Conservation (phyloP, 768 basidiomycete species). For the Lepiota venenata region DNA sequence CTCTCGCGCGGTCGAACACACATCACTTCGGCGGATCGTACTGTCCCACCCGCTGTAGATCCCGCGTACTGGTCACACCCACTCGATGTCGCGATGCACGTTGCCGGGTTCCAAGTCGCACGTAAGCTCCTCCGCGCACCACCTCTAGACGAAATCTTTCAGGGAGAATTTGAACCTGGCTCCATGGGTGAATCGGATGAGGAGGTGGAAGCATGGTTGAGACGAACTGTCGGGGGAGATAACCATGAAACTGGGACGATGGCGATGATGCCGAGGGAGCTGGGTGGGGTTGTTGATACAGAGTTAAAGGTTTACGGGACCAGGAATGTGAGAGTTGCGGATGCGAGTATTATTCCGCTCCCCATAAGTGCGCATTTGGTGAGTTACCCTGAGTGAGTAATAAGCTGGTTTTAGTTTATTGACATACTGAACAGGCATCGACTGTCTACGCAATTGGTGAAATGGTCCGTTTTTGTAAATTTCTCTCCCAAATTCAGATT, state of each 20-base stretch:
- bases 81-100: conserved; percentile 27
- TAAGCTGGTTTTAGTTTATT: neutral
- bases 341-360: conserved; percentile 31
- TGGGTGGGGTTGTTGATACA: conserved; percentile 36
- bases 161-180: conserved; percentile 30
- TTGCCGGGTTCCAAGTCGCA: conserved; percentile 27
- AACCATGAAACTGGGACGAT: conserved; percentile 34
- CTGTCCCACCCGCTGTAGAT: conserved; percentile 42
- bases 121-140: conserved; percentile 24
- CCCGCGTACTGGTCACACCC: conserved; percentile 40
- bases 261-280: conserved; percentile 35
- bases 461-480: conserved; percentile 16
- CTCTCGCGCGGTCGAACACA: conserved; percentile 45
- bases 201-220: conserved; percentile 24
- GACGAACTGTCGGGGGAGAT: conserved; percentile 23
- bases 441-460: conserved; percentile 29
- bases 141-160: conserved; percentile 26
- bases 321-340: conserved; percentile 30
- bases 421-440: conserved; percentile 13
- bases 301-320: conserved; percentile 32
- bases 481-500: neutral
- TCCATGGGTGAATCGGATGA: conserved; percentile 13
- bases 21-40: conserved; percentile 39
- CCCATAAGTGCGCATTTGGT: conserved; percentile 30
- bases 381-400: conserved; percentile 6